Evolutionary conservation across 1,284 basidiomycete genomes (phyloP), one percentile per base, ranked within the genome.

Genomic region (Moesziomyces globuligerus): DNA sequence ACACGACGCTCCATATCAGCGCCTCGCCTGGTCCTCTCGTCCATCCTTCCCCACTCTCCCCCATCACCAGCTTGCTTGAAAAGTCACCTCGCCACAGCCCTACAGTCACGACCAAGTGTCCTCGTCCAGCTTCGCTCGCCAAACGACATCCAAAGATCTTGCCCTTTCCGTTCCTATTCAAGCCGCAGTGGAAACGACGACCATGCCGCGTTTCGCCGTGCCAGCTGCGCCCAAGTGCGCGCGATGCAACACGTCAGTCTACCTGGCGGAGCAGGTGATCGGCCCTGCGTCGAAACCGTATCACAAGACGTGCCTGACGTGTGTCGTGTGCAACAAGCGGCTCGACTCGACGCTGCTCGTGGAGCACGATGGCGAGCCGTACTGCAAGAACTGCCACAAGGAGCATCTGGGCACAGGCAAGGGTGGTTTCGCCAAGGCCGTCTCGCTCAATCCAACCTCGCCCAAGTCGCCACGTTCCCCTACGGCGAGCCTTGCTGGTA

Each of bases 321-420:
- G 81, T 52, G 55, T 73, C 38, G 70, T 75, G 20, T 83, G 81
- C 74, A 68, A 71, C 51, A 78, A 78, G 39, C 68, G 78, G 3
- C 74, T 83, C 32, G 81, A 82, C 43, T 77, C 76, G 7, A 76
- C 78, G 13, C 67, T 79, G 7, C 62, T 82, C 7, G 64, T 82
- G 10, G 81, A 83, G 43, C 80, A 82, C 41, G 79, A 82, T 43
- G 72, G 74, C 46, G 62, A 82, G 40, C 78, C 81, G 0, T 80
- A 74, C 49, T 83, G 81, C 66, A 80, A 75, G 51, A 76, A 76
- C 29, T 83, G 81, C 52, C 80, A 83, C 55, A 64, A 64, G 23
- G 75, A 72, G 39, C 68, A 79, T 47, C 65, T 83, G 2, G 81
- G 81, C 8, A 78, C 76, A 10, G 81, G 80, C n/a, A 79, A 76